Base-by-base conservation (phyloP, 345 rosid genomes). In the Eucalyptus camaldulensis region DNA sequence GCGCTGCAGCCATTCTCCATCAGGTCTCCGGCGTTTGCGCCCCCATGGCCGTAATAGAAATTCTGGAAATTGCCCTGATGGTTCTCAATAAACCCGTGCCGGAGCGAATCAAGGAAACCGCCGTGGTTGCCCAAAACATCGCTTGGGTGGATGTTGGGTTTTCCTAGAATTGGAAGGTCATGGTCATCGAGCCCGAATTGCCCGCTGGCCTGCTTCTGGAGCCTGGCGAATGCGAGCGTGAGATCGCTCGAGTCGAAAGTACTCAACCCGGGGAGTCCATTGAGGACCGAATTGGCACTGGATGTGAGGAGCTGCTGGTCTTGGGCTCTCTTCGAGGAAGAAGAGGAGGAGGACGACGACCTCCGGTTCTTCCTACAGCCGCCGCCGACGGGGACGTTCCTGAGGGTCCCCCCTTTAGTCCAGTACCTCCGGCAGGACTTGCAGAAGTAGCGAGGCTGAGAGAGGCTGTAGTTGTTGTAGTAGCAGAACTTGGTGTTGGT, bases 381-480 rank as follows among this genome's bases (percentile, higher is more conserved):
- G 15, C 98, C 98, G n/a, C 98, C 98, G 2, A 96, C 97, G 8
- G 98, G 98, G 56, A 96, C 96, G 72, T 96, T 95, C 56, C 98
- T 91, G 37, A 96, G 94, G 12, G 97, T 95, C 85, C 98, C 98
- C 16, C 98, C 98, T 93, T 95, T 96, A 85, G 98, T 96, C 98
- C 98, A 96, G 89, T 96, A 96, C 92, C 98, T 92, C 83, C 97
- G 91, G 93, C 98, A 96, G 43, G 96, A 94, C 91, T 96, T 96
- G 95, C 98, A 96, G 87, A 96, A 96, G 95, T 95, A 95, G 90
- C 98, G 92, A 37, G 98, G 98, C 92, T 96, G 98, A 72, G 97
- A 89, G 87, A 95, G 96, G 89, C 97, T 96, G 93, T 96, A 96
- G 94, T 96, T 96, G 94, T 96, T 96, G 96, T 96, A 96, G 93